A percentile compares a stretch with the other conserved stretches of the same genome.
These are phyloP conservation scores for Symbiodinium natans DNA, from an alignment of 73 alveolate species.

Conservation along the genomic window DNA sequence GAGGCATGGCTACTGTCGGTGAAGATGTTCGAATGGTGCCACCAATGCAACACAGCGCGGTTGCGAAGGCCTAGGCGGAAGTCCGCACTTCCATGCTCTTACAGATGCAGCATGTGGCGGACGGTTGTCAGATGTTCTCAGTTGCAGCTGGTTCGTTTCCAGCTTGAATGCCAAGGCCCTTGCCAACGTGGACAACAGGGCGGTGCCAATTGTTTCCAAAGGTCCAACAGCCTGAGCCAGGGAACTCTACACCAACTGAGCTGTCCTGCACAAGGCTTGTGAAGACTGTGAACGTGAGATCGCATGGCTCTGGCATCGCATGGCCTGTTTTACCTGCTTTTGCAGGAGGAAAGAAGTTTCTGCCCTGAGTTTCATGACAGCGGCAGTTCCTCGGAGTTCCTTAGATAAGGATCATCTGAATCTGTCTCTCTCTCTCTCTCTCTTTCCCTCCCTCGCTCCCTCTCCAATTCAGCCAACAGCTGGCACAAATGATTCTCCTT, in stretches of 20 bases:
- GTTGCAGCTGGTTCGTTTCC: neutral
- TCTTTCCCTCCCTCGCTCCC: no score
- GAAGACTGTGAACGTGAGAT: neutral
- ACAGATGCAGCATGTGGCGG: neutral
- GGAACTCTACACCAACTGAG: no score
- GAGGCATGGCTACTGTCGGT: slow-evolving; percentile 43
- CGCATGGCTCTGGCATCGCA: neutral
- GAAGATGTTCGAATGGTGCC: slow-evolving; percentile 36
- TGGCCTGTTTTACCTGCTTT: slow-evolving; percentile 70
- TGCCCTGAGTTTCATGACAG: slow-evolving; percentile 88
- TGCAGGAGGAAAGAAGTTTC: slow-evolving; percentile 92
- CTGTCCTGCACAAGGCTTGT: no score
- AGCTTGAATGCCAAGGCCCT: neutral
- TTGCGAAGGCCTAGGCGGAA: slow-evolving; percentile 6
- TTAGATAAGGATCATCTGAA: neutral
- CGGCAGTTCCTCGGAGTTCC: slow-evolving; percentile 29
- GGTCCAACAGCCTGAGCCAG: slow-evolving; percentile 69
- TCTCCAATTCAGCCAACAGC: neutral
- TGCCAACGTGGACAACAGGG: slow-evolving; percentile 33
- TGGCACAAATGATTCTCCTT: neutral
- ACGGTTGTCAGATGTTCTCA: neutral
- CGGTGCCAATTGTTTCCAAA: slow-evolving; percentile 38
- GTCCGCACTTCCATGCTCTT: neutral
- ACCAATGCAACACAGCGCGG: slow-evolving; percentile 41
- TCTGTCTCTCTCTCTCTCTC: no score